Conservation (phyloP, 2,329 filamentous ascomycete species). For the Furcasterigmium furcatum region DNA sequence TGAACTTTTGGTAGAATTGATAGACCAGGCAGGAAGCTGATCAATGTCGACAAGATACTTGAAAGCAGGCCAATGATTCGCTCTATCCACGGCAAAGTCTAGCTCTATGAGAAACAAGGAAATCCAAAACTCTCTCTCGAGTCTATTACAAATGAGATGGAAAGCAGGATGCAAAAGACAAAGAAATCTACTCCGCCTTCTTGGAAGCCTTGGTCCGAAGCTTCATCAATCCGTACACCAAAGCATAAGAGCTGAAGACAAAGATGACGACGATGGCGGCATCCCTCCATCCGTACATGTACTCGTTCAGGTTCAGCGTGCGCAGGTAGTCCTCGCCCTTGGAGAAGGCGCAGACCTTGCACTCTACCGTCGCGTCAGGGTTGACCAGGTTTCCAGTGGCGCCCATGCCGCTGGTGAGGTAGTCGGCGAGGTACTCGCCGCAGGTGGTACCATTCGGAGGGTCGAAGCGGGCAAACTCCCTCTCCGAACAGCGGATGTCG, state of each 20-base stretch:
- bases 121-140: too few species aligned
- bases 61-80: too few species aligned
- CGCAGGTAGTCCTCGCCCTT: conserved; percentile 56
- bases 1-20: too few species aligned
- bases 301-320: conserved; percentile 56
- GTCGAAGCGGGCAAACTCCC: conserved; percentile 49
- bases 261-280: conserved; percentile 58
- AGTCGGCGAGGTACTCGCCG: conserved; percentile 51
- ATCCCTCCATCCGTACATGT: conserved; percentile 66
- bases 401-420: conserved; percentile 42
- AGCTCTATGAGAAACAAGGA: too few species aligned
- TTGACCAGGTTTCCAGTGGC: conserved; percentile 52
- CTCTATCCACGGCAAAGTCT: too few species aligned
- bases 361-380: conserved; percentile 51
- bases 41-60: too few species aligned
- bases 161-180: too few species aligned
- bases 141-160: too few species aligned
- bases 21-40: too few species aligned
- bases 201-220: conserved; percentile 44
- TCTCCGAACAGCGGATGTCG: conserved; percentile 39
- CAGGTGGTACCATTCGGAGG: conserved; percentile 53
- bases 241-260: conserved; percentile 46
- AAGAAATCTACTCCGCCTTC: conserved; percentile 29
- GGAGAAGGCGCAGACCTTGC: conserved; percentile 59
- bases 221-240: conserved; percentile 45